Evolutionary conservation across 192 early-diverging fungal genomes (phyloP).

Genomic region (Coemansia sp.): DNA sequence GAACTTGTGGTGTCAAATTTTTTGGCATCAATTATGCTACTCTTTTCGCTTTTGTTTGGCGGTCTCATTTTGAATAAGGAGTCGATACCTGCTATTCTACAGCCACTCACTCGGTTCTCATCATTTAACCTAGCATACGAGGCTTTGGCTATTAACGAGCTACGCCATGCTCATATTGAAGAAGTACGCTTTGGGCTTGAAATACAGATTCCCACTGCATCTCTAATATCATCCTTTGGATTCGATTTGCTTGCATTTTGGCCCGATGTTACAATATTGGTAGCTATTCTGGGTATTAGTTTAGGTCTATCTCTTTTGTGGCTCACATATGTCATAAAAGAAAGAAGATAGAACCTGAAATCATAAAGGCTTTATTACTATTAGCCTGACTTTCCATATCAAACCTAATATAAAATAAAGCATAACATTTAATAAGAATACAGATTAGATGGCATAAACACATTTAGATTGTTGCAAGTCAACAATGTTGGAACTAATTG

Average conservation of each 20-base stretch:
- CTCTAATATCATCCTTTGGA: conserved; percentile 85
- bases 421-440: background rate
- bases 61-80: conserved; percentile 89
- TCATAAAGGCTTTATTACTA: background rate
- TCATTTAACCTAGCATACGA: conserved; percentile 93
- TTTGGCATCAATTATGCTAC: conserved; percentile 74
- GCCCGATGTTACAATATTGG: conserved; percentile 70
- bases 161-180: conserved; percentile 73
- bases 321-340: conserved; percentile 80
- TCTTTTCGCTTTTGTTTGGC: conserved; percentile 90
- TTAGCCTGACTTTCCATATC: background rate
- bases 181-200: conserved; percentile 80
- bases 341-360: conserved; percentile 59
- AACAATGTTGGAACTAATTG: no score
- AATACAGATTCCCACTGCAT: conserved; percentile 84
- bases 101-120: conserved; percentile 60
- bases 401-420: background rate
- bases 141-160: conserved; percentile 87
- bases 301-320: conserved; percentile 73
- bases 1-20: conserved; percentile 77
- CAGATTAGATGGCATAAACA: background rate
- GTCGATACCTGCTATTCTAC: conserved; percentile 68
- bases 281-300: conserved; percentile 60
- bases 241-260: conserved; percentile 82
- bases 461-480: background rate